phyloP scores from a whole-genome alignment of 2,329 filamentous ascomycete genomes.

The Rugonectria rugulosa region DNA sequence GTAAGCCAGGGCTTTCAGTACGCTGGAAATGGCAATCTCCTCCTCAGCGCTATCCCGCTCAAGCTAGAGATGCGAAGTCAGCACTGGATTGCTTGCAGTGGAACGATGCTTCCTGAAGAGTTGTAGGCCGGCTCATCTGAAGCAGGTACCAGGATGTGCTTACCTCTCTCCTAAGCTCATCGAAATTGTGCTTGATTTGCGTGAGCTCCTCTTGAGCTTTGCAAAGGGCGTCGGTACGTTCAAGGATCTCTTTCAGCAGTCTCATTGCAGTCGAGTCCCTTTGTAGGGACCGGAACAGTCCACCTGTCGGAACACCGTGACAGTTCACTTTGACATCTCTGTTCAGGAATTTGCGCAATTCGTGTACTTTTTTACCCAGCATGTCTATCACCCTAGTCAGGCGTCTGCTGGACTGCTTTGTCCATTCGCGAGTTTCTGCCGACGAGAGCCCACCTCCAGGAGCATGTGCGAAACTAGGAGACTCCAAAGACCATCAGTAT shows the following conservation, averaged over 20 bases:
- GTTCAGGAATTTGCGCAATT: background rate
- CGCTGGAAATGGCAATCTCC: background rate
- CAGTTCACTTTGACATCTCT: background rate
- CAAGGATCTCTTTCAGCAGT: background rate
- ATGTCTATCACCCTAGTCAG: background rate
- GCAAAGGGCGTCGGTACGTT: background rate
- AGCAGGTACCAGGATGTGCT: background rate
- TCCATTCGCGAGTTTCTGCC: background rate
- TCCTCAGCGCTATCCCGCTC: background rate
- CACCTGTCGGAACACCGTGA: slow-evolving; percentile 8
- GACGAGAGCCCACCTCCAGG: background rate
- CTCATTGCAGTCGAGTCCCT: background rate
- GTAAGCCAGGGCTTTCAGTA: too few relatives aligned
- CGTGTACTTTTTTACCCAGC: background rate
- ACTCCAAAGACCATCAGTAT: slow-evolving; percentile 3
- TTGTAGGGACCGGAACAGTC: slow-evolving; percentile 10
- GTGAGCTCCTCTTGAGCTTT: background rate
- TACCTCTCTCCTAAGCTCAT: background rate
- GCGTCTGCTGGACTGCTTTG: background rate
- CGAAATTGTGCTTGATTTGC: background rate
- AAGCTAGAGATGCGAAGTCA: background rate
- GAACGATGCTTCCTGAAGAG: background rate
- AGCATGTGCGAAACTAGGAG: background rate
- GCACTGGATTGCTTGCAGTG: background rate
- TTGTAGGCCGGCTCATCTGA: background rate